Percentiles rank a stretch among this genome's conserved stretches.
phyloP scores from a whole-genome alignment of 306 rosid species.

The Abrus pulchellus region DNA sequence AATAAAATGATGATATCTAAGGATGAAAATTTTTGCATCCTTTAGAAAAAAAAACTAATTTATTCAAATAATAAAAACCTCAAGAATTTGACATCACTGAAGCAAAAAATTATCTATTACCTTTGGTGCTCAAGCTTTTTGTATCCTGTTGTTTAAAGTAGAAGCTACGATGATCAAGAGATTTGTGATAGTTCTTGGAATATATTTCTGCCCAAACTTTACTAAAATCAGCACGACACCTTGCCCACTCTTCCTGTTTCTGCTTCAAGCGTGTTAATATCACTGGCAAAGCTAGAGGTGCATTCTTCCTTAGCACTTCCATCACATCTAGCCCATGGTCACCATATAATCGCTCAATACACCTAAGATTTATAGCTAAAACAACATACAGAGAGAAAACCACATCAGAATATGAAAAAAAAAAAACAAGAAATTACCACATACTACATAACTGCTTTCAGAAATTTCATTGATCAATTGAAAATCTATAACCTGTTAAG shows the following conservation, averaged over 20 bases:
- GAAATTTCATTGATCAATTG: conserved; percentile 41
- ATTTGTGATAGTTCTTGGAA: conserved; percentile 95
- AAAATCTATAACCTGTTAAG: conserved; percentile 78
- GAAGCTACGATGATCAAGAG: conserved; percentile 99
- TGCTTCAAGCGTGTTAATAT: conserved; percentile 93
- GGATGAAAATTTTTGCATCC: conserved; percentile 8
- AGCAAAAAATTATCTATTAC: conserved; percentile 51
- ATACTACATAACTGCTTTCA: conserved; percentile 30
- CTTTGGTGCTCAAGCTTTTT: conserved; percentile 94
- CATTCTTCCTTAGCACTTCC: conserved; percentile 91
- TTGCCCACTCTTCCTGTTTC: conserved; percentile 99
- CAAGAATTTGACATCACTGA: conserved; percentile 23
- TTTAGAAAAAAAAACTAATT: neutral
- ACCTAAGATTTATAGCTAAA: conserved; percentile 89
- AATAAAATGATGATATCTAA: conserved; percentile 18
- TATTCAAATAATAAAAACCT: conserved; percentile 36
- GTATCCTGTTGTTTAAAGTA: conserved; percentile 99
- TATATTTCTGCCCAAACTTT: conserved; percentile 99
- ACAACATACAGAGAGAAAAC: conserved; percentile 37
- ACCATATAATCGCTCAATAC: conserved; percentile 96
- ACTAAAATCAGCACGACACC: conserved; percentile 91
- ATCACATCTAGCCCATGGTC: conserved; percentile 98
- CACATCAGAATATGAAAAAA: conserved; percentile 48
- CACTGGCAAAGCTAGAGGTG: conserved; percentile 91
- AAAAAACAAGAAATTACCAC: conserved; percentile 27